These are phyloP conservation scores for Boletus patriciae DNA, from an alignment of 768 basidiomycete species.

Conservation along the genomic window DNA sequence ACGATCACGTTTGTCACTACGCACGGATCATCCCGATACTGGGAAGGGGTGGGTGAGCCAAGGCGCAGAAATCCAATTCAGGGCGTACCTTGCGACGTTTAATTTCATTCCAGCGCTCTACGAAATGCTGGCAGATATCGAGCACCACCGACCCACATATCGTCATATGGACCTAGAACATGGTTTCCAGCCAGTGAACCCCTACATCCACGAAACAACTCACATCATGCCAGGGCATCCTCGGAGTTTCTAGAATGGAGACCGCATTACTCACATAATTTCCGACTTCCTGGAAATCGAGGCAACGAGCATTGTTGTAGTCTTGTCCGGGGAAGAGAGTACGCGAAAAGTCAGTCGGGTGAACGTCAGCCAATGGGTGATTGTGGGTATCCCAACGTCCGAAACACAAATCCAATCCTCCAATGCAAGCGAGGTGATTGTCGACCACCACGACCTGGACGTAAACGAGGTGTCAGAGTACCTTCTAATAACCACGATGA, in stretches of 20 bases:
- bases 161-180: constrained; percentile 75
- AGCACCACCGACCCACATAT: constrained; percentile 78
- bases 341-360: constrained; percentile 77
- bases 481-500: background rate
- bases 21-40: constrained; percentile 46
- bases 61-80: background rate
- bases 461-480: background rate
- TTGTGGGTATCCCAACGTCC: constrained; percentile 95
- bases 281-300: constrained; percentile 83
- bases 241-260: constrained; percentile 62
- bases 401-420: constrained; percentile 94
- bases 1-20: constrained; percentile 21
- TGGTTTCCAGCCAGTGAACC: background rate
- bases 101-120: constrained; percentile 89
- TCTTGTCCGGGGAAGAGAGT: constrained; percentile 94
- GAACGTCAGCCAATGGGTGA: constrained; percentile 89
- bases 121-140: constrained; percentile 91
- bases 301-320: constrained; percentile 86
- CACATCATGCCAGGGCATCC: constrained; percentile 98
- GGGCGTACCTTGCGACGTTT: constrained; percentile 71
- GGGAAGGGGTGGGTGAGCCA: constrained; percentile 6
- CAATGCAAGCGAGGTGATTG: constrained; percentile 81
- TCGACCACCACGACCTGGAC: constrained; percentile 75
- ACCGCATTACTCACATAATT: constrained; percentile 72
- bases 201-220: constrained; percentile 27